Percentiles rank a stretch among this genome's conserved stretches.
These are phyloP conservation scores for Scopulariopsis brevicaulis DNA, from an alignment of 2,329 filamentous ascomycete genomes.

Conservation along the genomic window DNA sequence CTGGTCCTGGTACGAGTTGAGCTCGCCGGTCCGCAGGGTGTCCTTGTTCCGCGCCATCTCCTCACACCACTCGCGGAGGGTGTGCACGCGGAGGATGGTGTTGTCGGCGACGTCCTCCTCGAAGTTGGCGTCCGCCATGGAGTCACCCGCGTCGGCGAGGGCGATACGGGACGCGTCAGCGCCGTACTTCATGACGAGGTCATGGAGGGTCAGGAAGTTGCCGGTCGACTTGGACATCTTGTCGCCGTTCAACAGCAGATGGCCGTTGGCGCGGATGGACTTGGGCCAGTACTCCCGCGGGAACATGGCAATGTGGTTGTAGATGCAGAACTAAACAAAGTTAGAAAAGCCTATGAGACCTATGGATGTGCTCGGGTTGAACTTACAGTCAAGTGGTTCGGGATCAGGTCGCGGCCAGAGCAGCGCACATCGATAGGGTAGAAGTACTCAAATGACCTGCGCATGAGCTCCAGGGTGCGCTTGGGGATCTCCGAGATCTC, in stretches of 20 bases:
- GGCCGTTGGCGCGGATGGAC: slow-evolving; percentile 79
- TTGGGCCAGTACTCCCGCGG: slow-evolving; percentile 79
- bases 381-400: slow-evolving; percentile 68
- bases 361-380: not conserved
- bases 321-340: slow-evolving; percentile 62
- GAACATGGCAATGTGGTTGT: slow-evolving; percentile 88
- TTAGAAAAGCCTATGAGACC: not conserved
- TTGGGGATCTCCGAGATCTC: slow-evolving; percentile 59
- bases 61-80: slow-evolving; percentile 83
- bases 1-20: slow-evolving; percentile 71
- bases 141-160: slow-evolving; percentile 88
- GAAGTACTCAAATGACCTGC: slow-evolving; percentile 92
- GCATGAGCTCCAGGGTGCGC: slow-evolving; percentile 66
- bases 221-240: slow-evolving; percentile 99
- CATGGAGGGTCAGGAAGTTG: slow-evolving; percentile 87
- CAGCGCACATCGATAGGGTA: slow-evolving; percentile 85
- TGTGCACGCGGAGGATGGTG: slow-evolving; percentile 75
- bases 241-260: slow-evolving; percentile 87
- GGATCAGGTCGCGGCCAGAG: slow-evolving; percentile 86
- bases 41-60: slow-evolving; percentile 63
- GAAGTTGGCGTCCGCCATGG: slow-evolving; percentile 92
- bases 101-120: slow-evolving; percentile 91
- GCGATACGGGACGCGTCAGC: slow-evolving; percentile 87
- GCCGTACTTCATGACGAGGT: slow-evolving; percentile 83
- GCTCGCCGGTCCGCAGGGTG: slow-evolving; percentile 60